Conservation (phyloP, 768 basidiomycete genomes). For the Hypsizygus marmoreus region DNA sequence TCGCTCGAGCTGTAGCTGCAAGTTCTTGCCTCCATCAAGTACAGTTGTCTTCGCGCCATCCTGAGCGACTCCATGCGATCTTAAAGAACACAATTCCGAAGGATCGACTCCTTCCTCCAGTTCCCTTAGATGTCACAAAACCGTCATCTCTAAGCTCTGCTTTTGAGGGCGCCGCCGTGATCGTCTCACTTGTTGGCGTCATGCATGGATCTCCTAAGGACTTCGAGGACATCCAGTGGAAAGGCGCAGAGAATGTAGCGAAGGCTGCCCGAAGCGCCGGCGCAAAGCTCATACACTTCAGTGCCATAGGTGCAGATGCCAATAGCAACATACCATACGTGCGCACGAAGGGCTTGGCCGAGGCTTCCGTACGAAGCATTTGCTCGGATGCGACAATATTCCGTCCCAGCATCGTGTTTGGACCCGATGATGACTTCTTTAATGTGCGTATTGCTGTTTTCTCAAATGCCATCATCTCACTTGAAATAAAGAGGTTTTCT, state of each 20-base stretch:
- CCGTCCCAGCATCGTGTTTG: conserved; percentile 74
- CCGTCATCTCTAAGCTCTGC: conserved; percentile 45
- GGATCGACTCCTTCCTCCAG: conserved; percentile 41
- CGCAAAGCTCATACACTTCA: conserved; percentile 66
- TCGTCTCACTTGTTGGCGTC: conserved; percentile 72
- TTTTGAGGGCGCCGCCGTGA: conserved; percentile 55
- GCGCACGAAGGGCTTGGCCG: conserved; percentile 65
- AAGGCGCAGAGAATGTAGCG: conserved; percentile 70
- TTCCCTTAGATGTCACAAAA: conserved; percentile 56
- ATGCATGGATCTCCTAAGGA: conserved; percentile 56
- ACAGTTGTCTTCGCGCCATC: conserved; percentile 62
- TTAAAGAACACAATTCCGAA: conserved; percentile 35
- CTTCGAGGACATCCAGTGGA: conserved; percentile 64
- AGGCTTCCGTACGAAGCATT: conserved; percentile 49
- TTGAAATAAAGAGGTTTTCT: conserved; percentile 55
- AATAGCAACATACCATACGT: conserved; percentile 58
- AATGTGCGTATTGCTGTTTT: conserved; percentile 42
- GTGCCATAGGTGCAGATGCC: conserved; percentile 73
- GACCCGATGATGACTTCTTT: conserved; percentile 77
- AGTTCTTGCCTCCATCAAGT: conserved; percentile 37
- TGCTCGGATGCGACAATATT: conserved; percentile 60
- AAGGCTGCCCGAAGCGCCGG: conserved; percentile 48
- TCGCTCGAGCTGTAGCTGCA: conserved; percentile 53
- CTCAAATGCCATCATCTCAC: neutral
- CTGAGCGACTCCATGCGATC: conserved; percentile 38